Percentiles rank a stretch among this genome's conserved stretches.
Evolutionary conservation across 768 basidiomycete genomes (phyloP).

Genomic region (Calocybe indica): DNA sequence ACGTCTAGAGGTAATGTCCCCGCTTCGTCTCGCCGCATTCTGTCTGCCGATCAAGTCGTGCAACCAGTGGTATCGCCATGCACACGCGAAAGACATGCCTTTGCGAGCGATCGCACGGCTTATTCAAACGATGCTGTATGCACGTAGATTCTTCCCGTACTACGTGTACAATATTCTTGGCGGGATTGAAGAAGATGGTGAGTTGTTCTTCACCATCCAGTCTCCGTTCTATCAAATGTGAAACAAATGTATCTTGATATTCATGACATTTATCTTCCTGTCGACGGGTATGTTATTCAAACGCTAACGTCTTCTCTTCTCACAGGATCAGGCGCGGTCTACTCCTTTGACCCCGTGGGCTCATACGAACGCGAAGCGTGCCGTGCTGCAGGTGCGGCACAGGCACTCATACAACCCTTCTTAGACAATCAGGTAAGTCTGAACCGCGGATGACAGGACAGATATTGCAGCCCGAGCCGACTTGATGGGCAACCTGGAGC

Average conservation of each 20-base stretch:
- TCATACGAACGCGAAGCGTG: slow-evolving; percentile 97
- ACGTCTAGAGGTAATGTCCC: slow-evolving; percentile 75
- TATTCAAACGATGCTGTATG: slow-evolving; percentile 98
- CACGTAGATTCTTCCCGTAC: slow-evolving; percentile 95
- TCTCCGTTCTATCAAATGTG: slow-evolving; percentile 11
- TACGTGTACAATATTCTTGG: slow-evolving; percentile 97
- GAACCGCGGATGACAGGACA: slow-evolving; percentile 8
- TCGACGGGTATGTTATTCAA: slow-evolving; percentile 4
- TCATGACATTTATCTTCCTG: slow-evolving; percentile 4
- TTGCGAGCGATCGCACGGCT: slow-evolving; percentile 94
- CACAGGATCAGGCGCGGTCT: slow-evolving; percentile 90
- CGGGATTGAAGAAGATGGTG: slow-evolving; percentile 95
- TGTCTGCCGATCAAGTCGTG: background rate
- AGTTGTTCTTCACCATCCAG: slow-evolving; percentile 21
- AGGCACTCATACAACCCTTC: slow-evolving; percentile 93
- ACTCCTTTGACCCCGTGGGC: slow-evolving; percentile 99
- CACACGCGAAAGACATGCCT: slow-evolving; percentile 97
- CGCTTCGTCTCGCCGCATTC: background rate
- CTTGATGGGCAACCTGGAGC: slow-evolving; percentile 6
- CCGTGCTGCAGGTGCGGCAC: slow-evolving; percentile 95
- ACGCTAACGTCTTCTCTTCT: slow-evolving; percentile 7
- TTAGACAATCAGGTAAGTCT: slow-evolving; percentile 90
- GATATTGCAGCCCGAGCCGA: slow-evolving; percentile 16
- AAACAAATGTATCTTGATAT: slow-evolving; percentile 14
- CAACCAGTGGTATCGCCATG: slow-evolving; percentile 91